phyloP scores from a whole-genome alignment of 257 asterid genomes.

The Nicotiana tomentosiformis region DNA sequence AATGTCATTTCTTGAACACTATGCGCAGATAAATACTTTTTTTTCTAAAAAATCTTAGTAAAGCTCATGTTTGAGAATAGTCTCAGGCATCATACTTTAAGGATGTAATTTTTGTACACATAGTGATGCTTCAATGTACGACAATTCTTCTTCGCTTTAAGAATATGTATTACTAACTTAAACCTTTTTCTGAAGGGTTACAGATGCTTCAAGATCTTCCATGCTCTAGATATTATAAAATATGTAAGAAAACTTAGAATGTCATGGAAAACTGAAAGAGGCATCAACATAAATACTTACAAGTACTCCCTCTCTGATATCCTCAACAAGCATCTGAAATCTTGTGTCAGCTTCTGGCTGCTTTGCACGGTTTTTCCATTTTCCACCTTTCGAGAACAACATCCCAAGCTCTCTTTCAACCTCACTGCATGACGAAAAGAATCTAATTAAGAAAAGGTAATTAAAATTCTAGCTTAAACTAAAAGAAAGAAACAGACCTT shows the following conservation, averaged over 20 bases:
- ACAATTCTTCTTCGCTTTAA: background rate
- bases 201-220: background rate
- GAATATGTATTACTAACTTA: background rate
- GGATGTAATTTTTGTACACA: background rate
- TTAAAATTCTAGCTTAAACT: background rate
- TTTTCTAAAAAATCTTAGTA: background rate
- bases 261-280: background rate
- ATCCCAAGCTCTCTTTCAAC: constrained; percentile 85
- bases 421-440: constrained; percentile 52
- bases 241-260: background rate
- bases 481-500: constrained; percentile 39
- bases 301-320: constrained; percentile 80
- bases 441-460: constrained; percentile 10
- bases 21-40: background rate
- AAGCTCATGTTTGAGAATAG: background rate
- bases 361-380: constrained; percentile 52
- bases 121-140: background rate
- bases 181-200: background rate
- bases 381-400: constrained; percentile 68
- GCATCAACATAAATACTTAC: constrained; percentile 37
- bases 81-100: background rate
- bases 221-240: background rate
- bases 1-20: background rate
- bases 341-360: constrained; percentile 45
- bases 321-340: constrained; percentile 95